phyloP scores from a whole-genome alignment of 2,329 filamentous ascomycete species.

The Dichotomopilus funicola region DNA sequence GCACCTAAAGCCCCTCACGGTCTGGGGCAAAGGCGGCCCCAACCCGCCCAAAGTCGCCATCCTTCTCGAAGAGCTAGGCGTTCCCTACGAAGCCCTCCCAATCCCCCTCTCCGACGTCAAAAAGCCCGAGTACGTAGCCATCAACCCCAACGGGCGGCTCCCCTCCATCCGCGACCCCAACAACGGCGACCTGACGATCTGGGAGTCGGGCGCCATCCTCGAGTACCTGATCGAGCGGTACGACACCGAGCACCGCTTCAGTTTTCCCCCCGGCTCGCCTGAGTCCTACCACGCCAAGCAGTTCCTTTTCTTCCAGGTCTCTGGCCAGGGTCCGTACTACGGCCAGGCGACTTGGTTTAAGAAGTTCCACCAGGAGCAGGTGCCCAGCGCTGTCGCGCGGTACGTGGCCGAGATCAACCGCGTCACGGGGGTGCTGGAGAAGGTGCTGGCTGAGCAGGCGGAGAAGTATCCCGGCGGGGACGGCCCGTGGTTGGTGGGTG shows the following conservation, averaged over 20 bases:
- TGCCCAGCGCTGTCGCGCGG: constrained; percentile 21
- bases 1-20: constrained; percentile 27
- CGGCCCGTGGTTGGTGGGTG: constrained; percentile 24
- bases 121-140: constrained; percentile 24
- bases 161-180: constrained; percentile 33
- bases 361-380: constrained; percentile 23
- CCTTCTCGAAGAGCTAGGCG: constrained; percentile 26
- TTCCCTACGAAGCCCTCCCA: constrained; percentile 25
- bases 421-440: constrained; percentile 24
- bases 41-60: constrained; percentile 22
- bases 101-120: constrained; percentile 28
- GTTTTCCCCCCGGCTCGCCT: constrained; percentile 30
- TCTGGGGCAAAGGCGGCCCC: constrained; percentile 20
- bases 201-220: constrained; percentile 45
- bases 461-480: constrained; percentile 2
- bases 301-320: constrained; percentile 39
- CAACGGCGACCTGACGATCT: constrained; percentile 37
- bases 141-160: constrained; percentile 34
- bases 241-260: constrained; percentile 36
- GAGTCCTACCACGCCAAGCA: constrained; percentile 34
- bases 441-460: constrained; percentile 14
- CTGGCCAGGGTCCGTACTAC: constrained; percentile 40
- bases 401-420: constrained; percentile 25
- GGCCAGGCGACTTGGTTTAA: constrained; percentile 29
- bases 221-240: constrained; percentile 41